Percentiles rank a stretch among this genome's conserved stretches.
Evolutionary conservation across 1,139 yeast genomes (phyloP).

Genomic region (Hyphopichia fennica): DNA sequence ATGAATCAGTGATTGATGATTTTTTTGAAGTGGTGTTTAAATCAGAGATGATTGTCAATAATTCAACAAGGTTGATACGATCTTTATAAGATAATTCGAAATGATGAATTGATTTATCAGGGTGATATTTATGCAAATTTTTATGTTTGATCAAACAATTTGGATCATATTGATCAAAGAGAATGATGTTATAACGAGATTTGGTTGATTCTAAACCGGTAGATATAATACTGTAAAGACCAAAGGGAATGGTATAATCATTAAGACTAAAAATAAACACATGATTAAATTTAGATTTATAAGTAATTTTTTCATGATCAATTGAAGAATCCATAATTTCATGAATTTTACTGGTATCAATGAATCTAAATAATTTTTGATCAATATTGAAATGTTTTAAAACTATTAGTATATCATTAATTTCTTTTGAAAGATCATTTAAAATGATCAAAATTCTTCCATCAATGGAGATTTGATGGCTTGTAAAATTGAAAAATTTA

Average conservation of each 20-base stretch:
- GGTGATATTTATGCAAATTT: constrained; percentile 8
- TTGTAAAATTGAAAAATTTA: constrained; percentile 7
- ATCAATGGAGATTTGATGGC: neutral
- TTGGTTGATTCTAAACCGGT: constrained; percentile 31
- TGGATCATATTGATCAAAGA: constrained; percentile 20
- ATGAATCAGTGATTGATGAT: neutral
- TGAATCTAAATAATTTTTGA: constrained; percentile 24
- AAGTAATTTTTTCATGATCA: constrained; percentile 12
- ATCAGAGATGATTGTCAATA: constrained; percentile 21
- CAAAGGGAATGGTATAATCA: constrained; percentile 18
- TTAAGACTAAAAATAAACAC: constrained; percentile 18
- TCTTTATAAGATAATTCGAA: constrained; percentile 31
- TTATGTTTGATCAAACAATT: constrained; percentile 9
- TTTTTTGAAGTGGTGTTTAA: neutral
- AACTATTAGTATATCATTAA: constrained; percentile 39
- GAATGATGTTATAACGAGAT: constrained; percentile 24
- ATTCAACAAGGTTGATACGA: constrained; percentile 24
- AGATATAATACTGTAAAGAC: constrained; percentile 20
- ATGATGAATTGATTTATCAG: constrained; percentile 27
- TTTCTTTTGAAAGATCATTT: constrained; percentile 27
- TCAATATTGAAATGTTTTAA: constrained; percentile 30
- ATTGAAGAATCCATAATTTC: constrained; percentile 1
- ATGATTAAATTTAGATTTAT: constrained; percentile 17
- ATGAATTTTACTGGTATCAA: constrained; percentile 22
- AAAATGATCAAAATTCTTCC: constrained; percentile 28